Percentiles rank a stretch among this genome's conserved stretches.
phyloP scores from a whole-genome alignment of 768 basidiomycete species.

The Multifurca ochricompacta region DNA sequence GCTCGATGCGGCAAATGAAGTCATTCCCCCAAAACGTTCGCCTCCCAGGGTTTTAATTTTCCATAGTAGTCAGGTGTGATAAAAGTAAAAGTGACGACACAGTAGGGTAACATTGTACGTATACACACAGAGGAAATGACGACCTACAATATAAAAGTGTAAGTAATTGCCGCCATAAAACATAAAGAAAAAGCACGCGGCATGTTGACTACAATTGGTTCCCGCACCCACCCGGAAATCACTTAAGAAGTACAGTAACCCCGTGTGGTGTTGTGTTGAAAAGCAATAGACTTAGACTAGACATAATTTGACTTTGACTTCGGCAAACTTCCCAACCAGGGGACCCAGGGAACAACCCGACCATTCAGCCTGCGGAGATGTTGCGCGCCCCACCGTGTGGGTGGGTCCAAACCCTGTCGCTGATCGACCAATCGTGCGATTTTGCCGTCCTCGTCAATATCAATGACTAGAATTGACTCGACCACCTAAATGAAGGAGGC shows the following conservation, averaged over 20 bases:
- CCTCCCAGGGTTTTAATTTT: too few species aligned
- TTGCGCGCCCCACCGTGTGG: slow-evolving; percentile 40
- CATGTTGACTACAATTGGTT: too few species aligned
- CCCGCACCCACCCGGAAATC: too few species aligned
- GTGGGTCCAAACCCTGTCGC: slow-evolving; percentile 49
- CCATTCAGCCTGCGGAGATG: slow-evolving; percentile 45
- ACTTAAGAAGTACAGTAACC: too few species aligned
- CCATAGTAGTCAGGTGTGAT: too few species aligned
- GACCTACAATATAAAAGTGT: not conserved
- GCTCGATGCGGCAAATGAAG: not conserved
- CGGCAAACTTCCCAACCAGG: slow-evolving; percentile 49
- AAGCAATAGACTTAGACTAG: too few species aligned
- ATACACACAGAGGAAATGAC: too few species aligned
- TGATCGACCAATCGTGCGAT: slow-evolving; percentile 52
- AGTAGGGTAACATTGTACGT: not conserved
- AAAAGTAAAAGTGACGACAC: not conserved
- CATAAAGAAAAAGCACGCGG: too few species aligned
- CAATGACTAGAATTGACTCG: slow-evolving; percentile 53
- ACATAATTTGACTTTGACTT: slow-evolving; percentile 24
- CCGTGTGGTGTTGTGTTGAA: not conserved
- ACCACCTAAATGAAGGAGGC: slow-evolving; percentile 41
- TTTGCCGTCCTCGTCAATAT: slow-evolving; percentile 57
- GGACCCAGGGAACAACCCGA: slow-evolving; percentile 41
- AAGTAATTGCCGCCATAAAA: too few species aligned
- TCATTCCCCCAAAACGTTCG: too few species aligned